phyloP scores from a whole-genome alignment of 495 filamentous ascomycete species.

The Aspergillus haitiensis region DNA sequence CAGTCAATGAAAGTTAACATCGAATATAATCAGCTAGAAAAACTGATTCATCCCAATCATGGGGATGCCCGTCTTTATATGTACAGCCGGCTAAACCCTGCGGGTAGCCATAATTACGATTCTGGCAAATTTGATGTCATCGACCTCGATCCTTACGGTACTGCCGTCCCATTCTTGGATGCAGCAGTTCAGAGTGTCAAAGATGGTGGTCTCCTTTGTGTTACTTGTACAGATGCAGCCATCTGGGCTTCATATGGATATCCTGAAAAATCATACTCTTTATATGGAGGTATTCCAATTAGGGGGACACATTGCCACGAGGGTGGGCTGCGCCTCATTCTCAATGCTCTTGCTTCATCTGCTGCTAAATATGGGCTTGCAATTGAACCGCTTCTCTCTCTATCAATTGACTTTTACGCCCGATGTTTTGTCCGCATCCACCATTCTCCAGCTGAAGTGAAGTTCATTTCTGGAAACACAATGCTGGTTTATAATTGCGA shows the following conservation, averaged over 20 bases:
- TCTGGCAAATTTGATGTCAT: constrained; percentile 76
- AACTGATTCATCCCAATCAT: constrained; percentile 68
- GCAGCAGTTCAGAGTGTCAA: constrained; percentile 79
- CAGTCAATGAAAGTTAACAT: constrained; percentile 80
- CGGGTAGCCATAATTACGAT: constrained; percentile 10
- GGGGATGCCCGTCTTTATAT: constrained; percentile 88
- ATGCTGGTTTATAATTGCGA: constrained; percentile 95
- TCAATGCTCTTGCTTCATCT: constrained; percentile 73
- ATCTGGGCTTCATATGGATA: constrained; percentile 94
- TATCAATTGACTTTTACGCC: constrained; percentile 95
- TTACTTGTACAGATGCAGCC: constrained; percentile 94
- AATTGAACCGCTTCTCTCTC: constrained; percentile 86
- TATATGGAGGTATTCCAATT: constrained; percentile 85
- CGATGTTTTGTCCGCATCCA: constrained; percentile 83
- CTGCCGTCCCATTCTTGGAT: constrained; percentile 87
- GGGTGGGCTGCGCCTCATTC: constrained; percentile 79
- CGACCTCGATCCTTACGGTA: constrained; percentile 95
- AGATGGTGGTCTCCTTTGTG: constrained; percentile 86
- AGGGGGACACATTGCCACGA: constrained; percentile 87
- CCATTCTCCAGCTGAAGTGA: constrained; percentile 78
- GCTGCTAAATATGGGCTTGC: constrained; percentile 85
- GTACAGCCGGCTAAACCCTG: constrained; percentile 60
- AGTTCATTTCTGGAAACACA: constrained; percentile 82
- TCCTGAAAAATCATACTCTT: constrained; percentile 83
- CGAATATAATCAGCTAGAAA: constrained; percentile 70